Conservation (phyloP, 495 filamentous ascomycete species). For the Hypomontagnella submonticulosa region DNA sequence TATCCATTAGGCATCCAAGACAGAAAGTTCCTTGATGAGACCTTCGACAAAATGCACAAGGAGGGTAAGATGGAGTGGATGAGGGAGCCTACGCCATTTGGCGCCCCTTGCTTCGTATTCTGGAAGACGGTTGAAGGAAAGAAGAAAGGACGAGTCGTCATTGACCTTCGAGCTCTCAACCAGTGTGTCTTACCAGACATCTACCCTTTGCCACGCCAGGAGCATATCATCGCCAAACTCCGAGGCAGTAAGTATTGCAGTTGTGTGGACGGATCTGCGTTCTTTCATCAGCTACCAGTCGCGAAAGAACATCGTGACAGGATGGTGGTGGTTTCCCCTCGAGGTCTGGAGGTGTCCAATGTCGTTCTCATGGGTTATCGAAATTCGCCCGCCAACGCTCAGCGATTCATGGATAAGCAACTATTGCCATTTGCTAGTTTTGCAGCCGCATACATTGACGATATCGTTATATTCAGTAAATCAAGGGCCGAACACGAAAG, state of each 20-base stretch:
- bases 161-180: constrained; percentile 2
- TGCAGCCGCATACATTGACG: constrained; percentile 3
- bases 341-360: constrained; percentile 20
- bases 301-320: neutral
- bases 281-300: constrained; percentile 17
- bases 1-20: neutral
- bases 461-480: constrained; percentile 8
- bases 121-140: constrained; percentile 2
- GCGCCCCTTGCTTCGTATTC: neutral
- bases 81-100: constrained; percentile 4
- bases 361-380: constrained; percentile 20
- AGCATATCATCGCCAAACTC: neutral
- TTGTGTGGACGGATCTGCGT: neutral
- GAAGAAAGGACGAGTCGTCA: constrained; percentile 8
- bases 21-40: neutral
- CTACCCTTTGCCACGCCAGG: constrained; percentile 4
- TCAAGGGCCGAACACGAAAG: neutral
- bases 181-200: neutral
- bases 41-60: neutral
- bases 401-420: constrained; percentile 20
- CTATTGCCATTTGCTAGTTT: neutral
- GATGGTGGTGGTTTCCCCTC: constrained; percentile 8
- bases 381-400: neutral
- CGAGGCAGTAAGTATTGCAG: neutral
- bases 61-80: constrained; percentile 1